These are phyloP conservation scores for Fraxinus angustifolia DNA, from an alignment of 305 asterid genomes.

Conservation along the genomic window DNA sequence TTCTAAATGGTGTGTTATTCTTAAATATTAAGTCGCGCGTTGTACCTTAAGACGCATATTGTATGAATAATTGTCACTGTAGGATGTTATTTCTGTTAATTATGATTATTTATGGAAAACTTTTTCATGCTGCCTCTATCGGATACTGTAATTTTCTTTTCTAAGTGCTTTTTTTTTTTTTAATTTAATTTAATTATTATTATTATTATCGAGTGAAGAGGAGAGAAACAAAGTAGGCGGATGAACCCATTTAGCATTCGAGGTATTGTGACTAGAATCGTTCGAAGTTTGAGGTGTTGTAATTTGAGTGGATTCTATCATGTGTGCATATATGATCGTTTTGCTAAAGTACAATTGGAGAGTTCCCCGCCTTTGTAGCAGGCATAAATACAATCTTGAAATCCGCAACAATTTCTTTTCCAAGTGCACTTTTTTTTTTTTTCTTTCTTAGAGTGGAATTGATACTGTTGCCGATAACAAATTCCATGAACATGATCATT, in stretches of 20 bases:
- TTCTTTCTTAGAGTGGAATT: background rate
- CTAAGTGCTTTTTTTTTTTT: background rate
- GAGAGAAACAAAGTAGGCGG: background rate
- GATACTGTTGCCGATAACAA: background rate
- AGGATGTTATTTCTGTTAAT: constrained; percentile 13
- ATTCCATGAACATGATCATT: background rate
- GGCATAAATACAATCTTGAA: background rate
- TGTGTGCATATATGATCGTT: background rate
- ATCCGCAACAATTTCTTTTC: background rate
- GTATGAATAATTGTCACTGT: constrained; percentile 14
- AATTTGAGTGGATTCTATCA: background rate
- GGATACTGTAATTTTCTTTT: background rate
- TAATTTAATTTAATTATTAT: too few relatives aligned
- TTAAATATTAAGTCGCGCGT: constrained; percentile 24
- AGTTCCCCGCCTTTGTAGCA: background rate
- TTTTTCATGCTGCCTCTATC: background rate
- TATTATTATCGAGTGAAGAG: too few relatives aligned
- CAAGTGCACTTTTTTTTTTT: background rate
- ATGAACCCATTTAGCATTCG: background rate
- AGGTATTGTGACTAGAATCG: background rate
- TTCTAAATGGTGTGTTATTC: constrained; percentile 18
- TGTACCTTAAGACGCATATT: constrained; percentile 7
- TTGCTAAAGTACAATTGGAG: background rate
- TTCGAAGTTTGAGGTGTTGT: background rate
- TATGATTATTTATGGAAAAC: constrained; percentile 1